phyloP scores from a whole-genome alignment of 257 asterid species.

The Anisodus acutangulus region DNA sequence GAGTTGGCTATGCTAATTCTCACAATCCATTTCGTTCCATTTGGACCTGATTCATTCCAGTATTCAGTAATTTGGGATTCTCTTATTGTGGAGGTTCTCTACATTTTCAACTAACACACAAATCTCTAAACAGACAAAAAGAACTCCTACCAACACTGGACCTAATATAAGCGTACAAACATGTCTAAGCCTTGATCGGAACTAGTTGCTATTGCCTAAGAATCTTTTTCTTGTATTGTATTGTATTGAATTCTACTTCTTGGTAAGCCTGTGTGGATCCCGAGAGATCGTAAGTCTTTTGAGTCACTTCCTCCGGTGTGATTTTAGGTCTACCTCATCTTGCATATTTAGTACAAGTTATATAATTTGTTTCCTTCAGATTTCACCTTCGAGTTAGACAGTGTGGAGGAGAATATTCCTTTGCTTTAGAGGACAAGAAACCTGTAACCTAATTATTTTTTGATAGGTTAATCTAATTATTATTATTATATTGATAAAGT shows the following conservation, averaged over 20 bases:
- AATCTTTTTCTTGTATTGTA: background rate
- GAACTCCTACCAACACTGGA: background rate
- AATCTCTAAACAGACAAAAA: background rate
- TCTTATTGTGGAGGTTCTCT: background rate
- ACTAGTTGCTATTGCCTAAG: background rate
- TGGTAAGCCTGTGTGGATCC: background rate
- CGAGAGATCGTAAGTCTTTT: background rate
- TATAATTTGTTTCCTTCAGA: background rate
- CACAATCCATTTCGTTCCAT: background rate
- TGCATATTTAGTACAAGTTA: background rate
- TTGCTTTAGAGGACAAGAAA: background rate
- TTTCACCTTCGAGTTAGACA: background rate
- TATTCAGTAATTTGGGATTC: background rate
- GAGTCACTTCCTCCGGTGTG: background rate
- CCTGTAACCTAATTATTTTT: background rate
- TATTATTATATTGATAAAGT: background rate
- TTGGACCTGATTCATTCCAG: background rate
- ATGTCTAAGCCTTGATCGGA: background rate
- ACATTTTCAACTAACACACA: background rate
- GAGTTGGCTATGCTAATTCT: background rate
- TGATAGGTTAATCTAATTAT: background rate
- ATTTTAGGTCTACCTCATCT: slow-evolving; percentile 16
- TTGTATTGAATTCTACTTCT: background rate
- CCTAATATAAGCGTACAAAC: background rate
- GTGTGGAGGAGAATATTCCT: background rate